Percentiles rank a stretch among this genome's conserved stretches.
Conservation (phyloP, 1,284 basidiomycete species). For the Cutaneotrichosporon sp. region DNA sequence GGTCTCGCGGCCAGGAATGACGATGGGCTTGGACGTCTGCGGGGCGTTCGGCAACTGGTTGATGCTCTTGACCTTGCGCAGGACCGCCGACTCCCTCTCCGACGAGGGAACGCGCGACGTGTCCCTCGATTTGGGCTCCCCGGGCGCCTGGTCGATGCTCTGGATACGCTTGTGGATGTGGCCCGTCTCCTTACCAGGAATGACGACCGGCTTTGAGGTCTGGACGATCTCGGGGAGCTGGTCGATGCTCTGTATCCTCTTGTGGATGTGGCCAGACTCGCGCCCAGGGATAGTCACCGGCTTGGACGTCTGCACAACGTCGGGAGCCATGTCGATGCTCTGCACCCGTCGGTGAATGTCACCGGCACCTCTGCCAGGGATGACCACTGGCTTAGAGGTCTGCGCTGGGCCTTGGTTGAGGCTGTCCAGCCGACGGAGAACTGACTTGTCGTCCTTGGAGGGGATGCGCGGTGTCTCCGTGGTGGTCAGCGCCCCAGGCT, state of each 20-base stretch:
- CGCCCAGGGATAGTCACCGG: neutral
- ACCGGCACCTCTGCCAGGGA: constrained; percentile 1
- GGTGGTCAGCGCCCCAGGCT: neutral
- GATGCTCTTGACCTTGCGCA: constrained; percentile 23
- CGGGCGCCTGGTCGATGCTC: constrained; percentile 1
- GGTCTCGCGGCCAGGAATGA: neutral
- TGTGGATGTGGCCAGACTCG: constrained; percentile 5
- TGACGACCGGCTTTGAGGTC: constrained; percentile 3
- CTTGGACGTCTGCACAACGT: constrained; percentile 6
- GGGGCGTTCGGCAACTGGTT: neutral
- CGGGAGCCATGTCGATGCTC: neutral
- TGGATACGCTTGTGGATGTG: neutral
- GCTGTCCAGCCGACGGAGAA: constrained; percentile 3
- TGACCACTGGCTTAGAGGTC: constrained; percentile 2
- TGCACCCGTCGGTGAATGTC: neutral
- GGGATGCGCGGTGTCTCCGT: neutral
- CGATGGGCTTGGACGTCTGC: constrained; percentile 5
- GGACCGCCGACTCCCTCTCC: constrained; percentile 1
- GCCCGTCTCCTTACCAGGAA: neutral
- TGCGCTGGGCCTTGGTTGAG: neutral
- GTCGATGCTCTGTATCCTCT: constrained; percentile 8
- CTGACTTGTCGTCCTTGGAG: constrained; percentile 7
- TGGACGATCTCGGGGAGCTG: neutral
- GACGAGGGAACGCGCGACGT: neutral
- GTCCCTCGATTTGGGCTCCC: neutral